Conservation (phyloP, 1,139 yeast species). For the Candida sanyaensis region DNA sequence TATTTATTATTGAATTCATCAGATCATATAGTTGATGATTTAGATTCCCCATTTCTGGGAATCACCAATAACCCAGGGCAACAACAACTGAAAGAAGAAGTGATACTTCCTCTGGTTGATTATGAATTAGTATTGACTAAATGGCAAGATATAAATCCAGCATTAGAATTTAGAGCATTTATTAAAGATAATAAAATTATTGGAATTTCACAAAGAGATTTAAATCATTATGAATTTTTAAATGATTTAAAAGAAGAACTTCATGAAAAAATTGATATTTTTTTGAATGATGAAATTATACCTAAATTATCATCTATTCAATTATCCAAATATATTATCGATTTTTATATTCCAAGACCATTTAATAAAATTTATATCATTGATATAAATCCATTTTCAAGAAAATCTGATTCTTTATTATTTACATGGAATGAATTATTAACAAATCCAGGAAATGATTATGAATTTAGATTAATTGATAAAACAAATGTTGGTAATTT, state of each 20-base stretch:
- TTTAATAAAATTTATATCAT: conserved; percentile 63
- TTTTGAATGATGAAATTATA: conserved; percentile 49
- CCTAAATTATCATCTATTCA: conserved; percentile 41
- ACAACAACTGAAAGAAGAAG: conserved; percentile 13
- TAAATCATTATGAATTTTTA: conserved; percentile 77
- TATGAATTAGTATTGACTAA: conserved; percentile 74
- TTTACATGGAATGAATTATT: conserved; percentile 84
- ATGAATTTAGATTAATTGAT: conserved; percentile 63
- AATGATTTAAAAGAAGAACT: conserved; percentile 48
- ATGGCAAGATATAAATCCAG: conserved; percentile 83
- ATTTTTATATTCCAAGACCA: conserved; percentile 80
- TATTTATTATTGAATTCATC: conserved; percentile 83
- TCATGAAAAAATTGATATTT: conserved; percentile 49
- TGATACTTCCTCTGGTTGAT: conserved; percentile 14
- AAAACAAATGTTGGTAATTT: conserved; percentile 71
- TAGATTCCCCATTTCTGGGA: conserved; percentile 68
- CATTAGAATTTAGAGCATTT: conserved; percentile 87
- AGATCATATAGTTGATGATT: conserved; percentile 82
- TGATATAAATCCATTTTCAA: conserved; percentile 83
- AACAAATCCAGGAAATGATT: conserved; percentile 14
- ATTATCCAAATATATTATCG: conserved; percentile 56
- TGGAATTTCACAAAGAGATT: conserved; percentile 83
- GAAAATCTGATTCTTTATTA: conserved; percentile 73
- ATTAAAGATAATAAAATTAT: conserved; percentile 61
- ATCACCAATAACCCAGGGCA: conserved; percentile 4